Evolutionary conservation across 257 asterid species (phyloP), one percentile per base, ranked within the genome.

Genomic region (Scutellaria barbata): DNA sequence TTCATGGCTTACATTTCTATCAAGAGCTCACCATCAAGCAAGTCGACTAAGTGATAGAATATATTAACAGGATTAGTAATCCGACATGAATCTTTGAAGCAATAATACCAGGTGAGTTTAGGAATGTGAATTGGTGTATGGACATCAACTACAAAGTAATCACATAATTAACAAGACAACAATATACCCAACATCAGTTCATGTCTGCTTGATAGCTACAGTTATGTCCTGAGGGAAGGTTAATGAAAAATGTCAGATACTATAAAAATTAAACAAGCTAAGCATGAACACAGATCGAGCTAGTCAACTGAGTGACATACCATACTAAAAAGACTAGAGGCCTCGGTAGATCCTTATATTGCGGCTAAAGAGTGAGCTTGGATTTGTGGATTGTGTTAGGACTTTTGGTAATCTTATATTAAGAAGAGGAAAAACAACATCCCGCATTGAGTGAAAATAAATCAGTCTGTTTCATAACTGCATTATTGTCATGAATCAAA

Each of bases 181-280:
- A 30, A 46, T 63, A 68, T 71, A 69, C 22, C 66, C 60, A 63
- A 33, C 71, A 43, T 56, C n/a, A 30, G 67, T 77, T 69, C 63
- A 45, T 35, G 37, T 45, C 62, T 48, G 57, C 47, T 63, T 46
- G 12, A 13, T 17, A 52, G 48, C 66, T 40, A 58, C 63, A 20
- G 47, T 39, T 52, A 50, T 50, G 22, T 48, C 48, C 46, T 50
- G 43, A 30, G 7, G 59, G 51, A 57, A 77, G 66, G 18, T 67
- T 61, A 39, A 73, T 10, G 52, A 70, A 46, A 35, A 37, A 51
- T 2, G 37, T 12, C 43, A 43, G 18, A 39, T 51, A 42, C 41
- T 41, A 11, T 50, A 10, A 22, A 56, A 69, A 59, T 30, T 43
- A 40, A 52, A 51, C n/a, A 25, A 47, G 30, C 59, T 68, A 46